Percentiles rank a stretch among this genome's conserved stretches.
phyloP scores from a whole-genome alignment of 352 stramenopile species.

The Pythium chondricola region DNA sequence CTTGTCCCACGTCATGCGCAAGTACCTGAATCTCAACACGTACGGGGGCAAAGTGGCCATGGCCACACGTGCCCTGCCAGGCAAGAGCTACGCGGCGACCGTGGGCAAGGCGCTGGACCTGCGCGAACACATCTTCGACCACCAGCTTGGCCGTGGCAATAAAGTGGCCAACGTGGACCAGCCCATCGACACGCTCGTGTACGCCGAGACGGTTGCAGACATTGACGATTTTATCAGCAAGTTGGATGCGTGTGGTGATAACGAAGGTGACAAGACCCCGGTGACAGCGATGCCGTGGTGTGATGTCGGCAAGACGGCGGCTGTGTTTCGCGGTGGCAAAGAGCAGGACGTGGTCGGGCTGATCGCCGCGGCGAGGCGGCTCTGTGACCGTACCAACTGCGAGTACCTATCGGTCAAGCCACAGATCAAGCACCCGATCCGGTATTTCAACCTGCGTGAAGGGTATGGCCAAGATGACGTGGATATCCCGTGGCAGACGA shows the following conservation, averaged over 20 bases:
- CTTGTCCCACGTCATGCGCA: conserved; percentile 51
- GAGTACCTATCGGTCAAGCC: conserved; percentile 51
- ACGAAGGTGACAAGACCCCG: neutral
- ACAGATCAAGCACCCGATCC: conserved; percentile 40
- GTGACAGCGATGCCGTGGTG: conserved; percentile 26
- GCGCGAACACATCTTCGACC: conserved; percentile 53
- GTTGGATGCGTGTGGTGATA: conserved; percentile 23
- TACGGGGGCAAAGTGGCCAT: conserved; percentile 46
- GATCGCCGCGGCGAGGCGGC: conserved; percentile 28
- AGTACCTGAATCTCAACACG: conserved; percentile 61
- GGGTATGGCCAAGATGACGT: conserved; percentile 29
- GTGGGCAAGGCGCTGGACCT: conserved; percentile 40
- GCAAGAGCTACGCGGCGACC: conserved; percentile 37
- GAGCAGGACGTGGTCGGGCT: conserved; percentile 40
- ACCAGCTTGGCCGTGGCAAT: conserved; percentile 51
- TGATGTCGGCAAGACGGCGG: conserved; percentile 33
- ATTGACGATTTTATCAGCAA: conserved; percentile 35
- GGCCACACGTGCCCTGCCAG: conserved; percentile 17
- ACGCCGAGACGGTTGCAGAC: conserved; percentile 39
- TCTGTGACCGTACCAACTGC: conserved; percentile 39
- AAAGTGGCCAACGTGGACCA: conserved; percentile 41
- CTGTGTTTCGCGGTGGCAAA: conserved; percentile 41
- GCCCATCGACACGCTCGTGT: conserved; percentile 45
- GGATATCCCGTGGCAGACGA: conserved; percentile 43
- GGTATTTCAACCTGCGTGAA: conserved; percentile 62